Evolutionary conservation across 2,329 filamentous ascomycete species (phyloP).

Genomic region (Hymenotorrendiella dingleyae): DNA sequence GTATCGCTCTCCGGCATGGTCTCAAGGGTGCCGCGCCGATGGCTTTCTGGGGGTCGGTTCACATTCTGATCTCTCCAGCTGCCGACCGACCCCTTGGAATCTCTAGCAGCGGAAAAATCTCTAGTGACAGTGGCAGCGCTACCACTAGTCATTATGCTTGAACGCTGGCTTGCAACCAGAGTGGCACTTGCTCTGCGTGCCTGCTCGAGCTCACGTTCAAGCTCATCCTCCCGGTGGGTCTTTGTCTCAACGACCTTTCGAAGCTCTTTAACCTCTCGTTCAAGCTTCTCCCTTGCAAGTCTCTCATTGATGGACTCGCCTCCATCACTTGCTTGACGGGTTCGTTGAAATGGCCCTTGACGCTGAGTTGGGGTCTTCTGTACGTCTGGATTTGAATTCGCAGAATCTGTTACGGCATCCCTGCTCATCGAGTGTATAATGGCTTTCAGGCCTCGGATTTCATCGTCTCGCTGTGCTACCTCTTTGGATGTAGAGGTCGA

Average conservation of each 20-base stretch:
- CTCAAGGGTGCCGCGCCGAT: slow-evolving; percentile 51
- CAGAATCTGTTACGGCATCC: slow-evolving; percentile 45
- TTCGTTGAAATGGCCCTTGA: slow-evolving; percentile 16
- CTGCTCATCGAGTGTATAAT: slow-evolving; percentile 95
- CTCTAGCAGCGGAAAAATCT: slow-evolving; percentile 53
- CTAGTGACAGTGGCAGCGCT: slow-evolving; percentile 35
- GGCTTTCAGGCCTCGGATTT: slow-evolving; percentile 92
- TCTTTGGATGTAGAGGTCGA: slow-evolving; percentile 59
- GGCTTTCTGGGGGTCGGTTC: slow-evolving; percentile 40
- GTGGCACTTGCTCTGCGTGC: slow-evolving; percentile 45
- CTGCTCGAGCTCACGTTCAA: slow-evolving; percentile 73
- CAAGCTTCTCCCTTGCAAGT: slow-evolving; percentile 60
- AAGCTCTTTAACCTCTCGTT: slow-evolving; percentile 75
- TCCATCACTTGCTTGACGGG: slow-evolving; percentile 37
- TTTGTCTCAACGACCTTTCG: slow-evolving; percentile 69
- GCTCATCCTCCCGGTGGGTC: slow-evolving; percentile 69
- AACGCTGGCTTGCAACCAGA: slow-evolving; percentile 38
- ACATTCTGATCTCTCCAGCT: slow-evolving; percentile 44
- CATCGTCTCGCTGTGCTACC: slow-evolving; percentile 89
- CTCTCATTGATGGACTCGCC: slow-evolving; percentile 50
- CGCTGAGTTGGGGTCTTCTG: slow-evolving; percentile 28
- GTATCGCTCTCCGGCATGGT: slow-evolving; percentile 67
- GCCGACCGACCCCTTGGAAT: slow-evolving; percentile 61
- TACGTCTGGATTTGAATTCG: slow-evolving; percentile 16
- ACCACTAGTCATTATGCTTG: slow-evolving; percentile 44